phyloP scores from a whole-genome alignment of 305 asterid species.

The Fraxinus baroniana region DNA sequence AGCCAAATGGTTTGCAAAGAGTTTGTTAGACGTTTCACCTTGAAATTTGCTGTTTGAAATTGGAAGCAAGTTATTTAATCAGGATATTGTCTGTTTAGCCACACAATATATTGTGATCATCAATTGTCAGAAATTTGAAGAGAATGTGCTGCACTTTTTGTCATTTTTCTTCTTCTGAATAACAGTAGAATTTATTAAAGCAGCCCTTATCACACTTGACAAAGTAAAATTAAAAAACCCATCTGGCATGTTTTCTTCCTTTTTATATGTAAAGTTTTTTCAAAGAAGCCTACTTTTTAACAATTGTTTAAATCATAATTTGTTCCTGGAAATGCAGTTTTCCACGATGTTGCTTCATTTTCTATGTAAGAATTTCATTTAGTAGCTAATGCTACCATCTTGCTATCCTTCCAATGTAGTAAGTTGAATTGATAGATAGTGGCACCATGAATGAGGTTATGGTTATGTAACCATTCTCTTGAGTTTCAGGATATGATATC shows the following conservation, averaged over 20 bases:
- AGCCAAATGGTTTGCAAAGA: background rate
- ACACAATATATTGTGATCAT: background rate
- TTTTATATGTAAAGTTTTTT: background rate
- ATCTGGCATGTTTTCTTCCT: background rate
- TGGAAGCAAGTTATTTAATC: background rate
- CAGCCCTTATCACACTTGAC: background rate
- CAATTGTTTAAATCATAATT: background rate
- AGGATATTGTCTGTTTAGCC: background rate
- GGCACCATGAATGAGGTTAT: background rate
- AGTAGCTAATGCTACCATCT: background rate
- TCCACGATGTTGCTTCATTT: background rate
- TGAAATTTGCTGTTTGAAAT: background rate
- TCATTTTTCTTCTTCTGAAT: background rate
- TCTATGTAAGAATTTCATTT: background rate
- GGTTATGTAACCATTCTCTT: background rate
- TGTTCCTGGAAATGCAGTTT: background rate
- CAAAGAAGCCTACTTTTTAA: background rate
- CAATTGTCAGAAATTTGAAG: background rate
- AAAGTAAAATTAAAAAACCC: background rate
- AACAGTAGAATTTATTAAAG: background rate
- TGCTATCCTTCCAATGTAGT: background rate
- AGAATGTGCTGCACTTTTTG: background rate
- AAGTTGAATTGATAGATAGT: background rate
- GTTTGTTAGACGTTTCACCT: background rate
- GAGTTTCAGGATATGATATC: slow-evolving; percentile 59